Evolutionary conservation across 495 filamentous ascomycete species (phyloP).

Genomic region (Neurospora sp.): DNA sequence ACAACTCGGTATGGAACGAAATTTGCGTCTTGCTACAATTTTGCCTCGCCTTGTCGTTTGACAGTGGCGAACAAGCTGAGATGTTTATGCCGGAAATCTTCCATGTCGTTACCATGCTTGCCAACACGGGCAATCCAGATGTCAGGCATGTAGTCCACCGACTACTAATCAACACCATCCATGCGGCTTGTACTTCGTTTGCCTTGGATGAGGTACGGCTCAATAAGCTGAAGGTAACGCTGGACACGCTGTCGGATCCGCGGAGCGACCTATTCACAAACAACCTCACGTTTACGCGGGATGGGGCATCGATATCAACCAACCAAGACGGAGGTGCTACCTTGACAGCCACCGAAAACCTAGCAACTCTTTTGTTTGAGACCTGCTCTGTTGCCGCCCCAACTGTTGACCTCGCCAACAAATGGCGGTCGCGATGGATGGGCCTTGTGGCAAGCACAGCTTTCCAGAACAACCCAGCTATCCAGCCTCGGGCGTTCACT

Average conservation of each 20-base stretch:
- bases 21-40: conserved; percentile 54
- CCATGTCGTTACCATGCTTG: conserved; percentile 57
- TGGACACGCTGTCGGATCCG: conserved; percentile 47
- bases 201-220: conserved; percentile 44
- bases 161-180: conserved; percentile 52
- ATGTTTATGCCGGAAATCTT: conserved; percentile 56
- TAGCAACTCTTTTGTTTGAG: conserved; percentile 47
- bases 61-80: conserved; percentile 52
- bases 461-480: conserved; percentile 60
- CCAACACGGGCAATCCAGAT: conserved; percentile 47
- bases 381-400: conserved; percentile 52
- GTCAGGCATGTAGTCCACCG: conserved; percentile 47
- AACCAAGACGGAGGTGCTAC: conserved; percentile 37
- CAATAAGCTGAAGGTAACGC: conserved; percentile 40
- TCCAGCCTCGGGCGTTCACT: conserved; percentile 56
- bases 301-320: conserved; percentile 36
- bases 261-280: conserved; percentile 38
- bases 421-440: conserved; percentile 65
- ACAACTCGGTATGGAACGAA: conserved; percentile 55
- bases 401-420: conserved; percentile 52
- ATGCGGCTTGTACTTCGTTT: conserved; percentile 55
- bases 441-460: conserved; percentile 58
- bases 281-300: conserved; percentile 25
- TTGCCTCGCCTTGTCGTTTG: conserved; percentile 53
- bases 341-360: conserved; percentile 41